Evolutionary conservation across 306 rosid species (phyloP), one percentile per base, ranked within the genome.

Genomic region (Styphnolobium japonicum): DNA sequence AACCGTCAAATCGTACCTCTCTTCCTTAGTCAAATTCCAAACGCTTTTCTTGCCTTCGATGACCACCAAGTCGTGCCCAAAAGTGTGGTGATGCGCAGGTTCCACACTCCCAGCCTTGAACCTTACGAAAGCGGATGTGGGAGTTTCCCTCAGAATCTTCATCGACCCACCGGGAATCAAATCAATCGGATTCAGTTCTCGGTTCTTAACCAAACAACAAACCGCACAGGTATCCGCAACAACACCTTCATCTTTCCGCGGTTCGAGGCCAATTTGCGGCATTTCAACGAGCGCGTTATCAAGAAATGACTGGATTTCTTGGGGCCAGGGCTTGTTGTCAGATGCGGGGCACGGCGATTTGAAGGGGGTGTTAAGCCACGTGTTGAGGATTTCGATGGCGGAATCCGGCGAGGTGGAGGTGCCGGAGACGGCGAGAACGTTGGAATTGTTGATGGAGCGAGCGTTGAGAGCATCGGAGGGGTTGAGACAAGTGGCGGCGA

Each of bases 11-110:
- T 92, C 96, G 15, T 81, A 89, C 46, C 88, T 89, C 89, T 88
- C 93, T 55, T 86, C 76, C 76, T 89, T 92, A 8, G 83, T 92
- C 66, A 92, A 8, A 78, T 94, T 94, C 98, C 98, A 94, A 43
- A 94, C 97, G 1, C 88, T 94, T 87, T 94, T 94, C 78, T 78
- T 92, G 75, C 96, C 98, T 66, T 88, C 82, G 3, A 83, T 5
- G 70, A 94, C 98, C 45, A 92, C 93, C 92, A 94, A 68, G 53
- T 94, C 98, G 40, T 94, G 98, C 22, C 98, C 98, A 34, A 90
- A 92, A 0, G 96, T 92, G 61, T 92, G 98, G 83, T 90, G 97
- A 27, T 94, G 98, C 7, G 97, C 98, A 7, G 96, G 98, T 74
- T 94, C 98, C 14, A 92, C 94, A 40, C 94, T 92, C 75, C 96